Evolutionary conservation across 2,329 filamentous ascomycete species (phyloP), one percentile per base, ranked within the genome.

Genomic region (Colletotrichum eremochloae): DNA sequence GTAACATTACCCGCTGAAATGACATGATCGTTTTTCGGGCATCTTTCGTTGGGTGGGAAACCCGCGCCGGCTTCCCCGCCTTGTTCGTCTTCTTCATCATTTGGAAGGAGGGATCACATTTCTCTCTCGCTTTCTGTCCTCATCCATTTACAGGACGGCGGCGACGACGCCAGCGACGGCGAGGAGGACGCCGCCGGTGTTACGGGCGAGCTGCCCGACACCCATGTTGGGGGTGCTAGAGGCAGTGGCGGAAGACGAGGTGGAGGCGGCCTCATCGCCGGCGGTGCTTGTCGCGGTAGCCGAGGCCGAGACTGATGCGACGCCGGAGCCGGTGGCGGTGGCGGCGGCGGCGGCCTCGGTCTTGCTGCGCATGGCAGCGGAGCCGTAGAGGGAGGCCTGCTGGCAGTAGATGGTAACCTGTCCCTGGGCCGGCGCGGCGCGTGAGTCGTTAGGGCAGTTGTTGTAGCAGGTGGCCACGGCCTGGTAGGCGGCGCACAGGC

Each of bases 371-470:
- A 68, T 63, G 69, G 76, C 79, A 58, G 75, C 67, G 63, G 82
- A 82, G 63, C 82, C 80, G 79, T 82, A 84, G 77, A 84, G 80
- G 71, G 80, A 83, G 71, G 84, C 85, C 75, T 85, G 82, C 68
- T 79, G 77, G 82, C 86, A 88, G 82, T 80, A 84, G 76, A 82
- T 80, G 72, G 78, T 77, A 74, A 84, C 81, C 77, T 85, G 81
- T 75, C 80, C 77, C 62, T 80, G 74, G 75, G 80, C 81, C 29
- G 77, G 66, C 64, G 75, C 66, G 73, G 76, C 79, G 57, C 83
- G 81, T 63, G 77, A 1, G 79, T 88, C 86, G 76, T 85, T 81
- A 77, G 87, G 87, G 82, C 87, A 88, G 84, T 88, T 88, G 83
- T 87, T 86, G 82, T 83, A 88, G 85, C 86, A 88, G 73, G 85